These are phyloP conservation scores for Datura wrightii DNA, from an alignment of 257 asterid genomes.

Conservation along the genomic window DNA sequence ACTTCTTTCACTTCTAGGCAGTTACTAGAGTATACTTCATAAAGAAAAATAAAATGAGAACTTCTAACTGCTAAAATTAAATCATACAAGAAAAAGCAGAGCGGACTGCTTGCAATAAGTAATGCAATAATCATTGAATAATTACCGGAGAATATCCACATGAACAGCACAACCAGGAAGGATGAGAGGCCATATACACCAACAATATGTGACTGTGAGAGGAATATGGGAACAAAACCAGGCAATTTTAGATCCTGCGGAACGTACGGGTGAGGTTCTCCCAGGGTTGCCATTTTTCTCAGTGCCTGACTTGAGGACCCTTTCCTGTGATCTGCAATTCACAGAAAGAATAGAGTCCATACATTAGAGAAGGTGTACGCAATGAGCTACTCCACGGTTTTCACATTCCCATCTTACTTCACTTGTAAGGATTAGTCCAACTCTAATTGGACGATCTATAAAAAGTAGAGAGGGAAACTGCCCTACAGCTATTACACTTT, in stretches of 20 bases:
- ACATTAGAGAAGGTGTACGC: not conserved
- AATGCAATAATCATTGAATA: constrained; percentile 18
- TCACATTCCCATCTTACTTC: not conserved
- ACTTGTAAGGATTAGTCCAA: not conserved
- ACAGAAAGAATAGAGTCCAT: not conserved
- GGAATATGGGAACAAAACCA: constrained; percentile 58
- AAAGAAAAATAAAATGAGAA: not conserved
- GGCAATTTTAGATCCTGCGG: constrained; percentile 74
- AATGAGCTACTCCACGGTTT: constrained; percentile 8
- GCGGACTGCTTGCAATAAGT: not conserved
- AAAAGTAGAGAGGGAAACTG: not conserved
- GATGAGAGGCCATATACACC: constrained; percentile 62
- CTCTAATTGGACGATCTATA: not conserved
- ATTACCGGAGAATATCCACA: constrained; percentile 85
- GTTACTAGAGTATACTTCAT: not conserved
- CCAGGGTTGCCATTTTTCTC: constrained; percentile 36
- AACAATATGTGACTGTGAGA: constrained; percentile 66
- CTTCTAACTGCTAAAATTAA: not conserved
- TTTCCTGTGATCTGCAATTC: constrained; percentile 39
- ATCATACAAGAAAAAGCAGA: not conserved
- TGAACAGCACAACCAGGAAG: constrained; percentile 58
- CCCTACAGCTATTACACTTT: not conserved
- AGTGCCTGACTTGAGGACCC: constrained; percentile 4
- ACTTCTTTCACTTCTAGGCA: not conserved
- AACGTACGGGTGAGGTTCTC: constrained; percentile 64